Conservation (phyloP, 768 basidiomycete species). For the Agaricus subrufescens region DNA sequence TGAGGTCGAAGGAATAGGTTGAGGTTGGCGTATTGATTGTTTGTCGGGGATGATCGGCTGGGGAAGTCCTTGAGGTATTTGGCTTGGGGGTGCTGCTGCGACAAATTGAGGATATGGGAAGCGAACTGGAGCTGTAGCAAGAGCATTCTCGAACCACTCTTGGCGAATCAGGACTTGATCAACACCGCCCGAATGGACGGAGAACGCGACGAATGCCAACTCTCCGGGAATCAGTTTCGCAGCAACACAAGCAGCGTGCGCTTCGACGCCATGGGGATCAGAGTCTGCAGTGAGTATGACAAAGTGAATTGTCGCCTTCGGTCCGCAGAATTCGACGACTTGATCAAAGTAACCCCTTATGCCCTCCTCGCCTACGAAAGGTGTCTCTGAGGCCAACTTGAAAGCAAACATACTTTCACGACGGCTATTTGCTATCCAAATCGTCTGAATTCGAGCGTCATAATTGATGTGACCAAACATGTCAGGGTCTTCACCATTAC, state of each 20-base stretch:
- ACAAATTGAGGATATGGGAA: constrained; percentile 48
- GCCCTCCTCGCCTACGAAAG: constrained; percentile 57
- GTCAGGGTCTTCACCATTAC: constrained; percentile 59
- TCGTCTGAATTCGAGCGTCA: constrained; percentile 77
- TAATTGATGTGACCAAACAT: constrained; percentile 90
- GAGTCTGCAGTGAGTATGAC: constrained; percentile 83
- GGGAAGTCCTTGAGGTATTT: constrained; percentile 16
- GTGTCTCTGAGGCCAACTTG: constrained; percentile 65
- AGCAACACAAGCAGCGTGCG: constrained; percentile 78
- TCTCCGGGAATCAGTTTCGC: constrained; percentile 75
- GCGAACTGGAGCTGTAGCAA: constrained; percentile 51
- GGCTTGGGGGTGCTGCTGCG: constrained; percentile 19
- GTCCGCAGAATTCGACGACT: constrained; percentile 76
- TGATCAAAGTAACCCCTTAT: constrained; percentile 72
- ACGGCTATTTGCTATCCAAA: constrained; percentile 85
- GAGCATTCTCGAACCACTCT: constrained; percentile 79
- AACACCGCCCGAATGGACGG: constrained; percentile 85
- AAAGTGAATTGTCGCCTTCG: constrained; percentile 85
- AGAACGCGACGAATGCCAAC: constrained; percentile 79
- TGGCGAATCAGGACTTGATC: constrained; percentile 84
- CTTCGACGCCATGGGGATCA: constrained; percentile 78
- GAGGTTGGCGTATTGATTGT: constrained; percentile 16
- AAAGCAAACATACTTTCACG: constrained; percentile 82
- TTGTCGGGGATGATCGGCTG: constrained; percentile 14
- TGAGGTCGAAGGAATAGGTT: constrained; percentile 17